These are phyloP conservation scores for Paraconiothyrium brasiliense DNA, from an alignment of 2,329 filamentous ascomycete species.

Conservation along the genomic window DNA sequence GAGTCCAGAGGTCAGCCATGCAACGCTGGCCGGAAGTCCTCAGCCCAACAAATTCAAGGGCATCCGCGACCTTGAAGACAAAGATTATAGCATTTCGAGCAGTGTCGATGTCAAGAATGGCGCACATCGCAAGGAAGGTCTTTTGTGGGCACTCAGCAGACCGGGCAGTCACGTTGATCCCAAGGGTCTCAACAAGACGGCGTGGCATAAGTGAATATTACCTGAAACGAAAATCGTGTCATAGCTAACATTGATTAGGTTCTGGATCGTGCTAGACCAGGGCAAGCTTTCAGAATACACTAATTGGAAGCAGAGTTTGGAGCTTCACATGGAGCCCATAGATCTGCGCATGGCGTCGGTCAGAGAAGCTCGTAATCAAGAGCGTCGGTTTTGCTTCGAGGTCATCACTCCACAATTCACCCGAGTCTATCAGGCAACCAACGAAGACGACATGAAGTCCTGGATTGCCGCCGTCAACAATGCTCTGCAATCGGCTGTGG, in stretches of 20 bases:
- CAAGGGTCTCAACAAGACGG: slow-evolving; percentile 93
- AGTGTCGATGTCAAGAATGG: slow-evolving; percentile 62
- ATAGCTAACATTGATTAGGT: slow-evolving; percentile 64
- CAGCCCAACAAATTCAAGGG: slow-evolving; percentile 79
- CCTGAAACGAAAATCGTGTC: neutral
- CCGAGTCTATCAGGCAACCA: slow-evolving; percentile 95
- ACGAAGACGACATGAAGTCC: slow-evolving; percentile 96
- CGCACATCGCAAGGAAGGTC: slow-evolving; percentile 86
- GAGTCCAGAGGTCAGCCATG: slow-evolving; percentile 41
- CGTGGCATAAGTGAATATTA: slow-evolving; percentile 90
- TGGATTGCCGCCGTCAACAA: slow-evolving; percentile 99
- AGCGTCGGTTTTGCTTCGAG: slow-evolving; percentile 96
- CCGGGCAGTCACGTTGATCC: slow-evolving; percentile 96
- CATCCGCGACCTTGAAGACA: slow-evolving; percentile 90
- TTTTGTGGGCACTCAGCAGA: slow-evolving; percentile 92
- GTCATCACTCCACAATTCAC: slow-evolving; percentile 97
- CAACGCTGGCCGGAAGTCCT: slow-evolving; percentile 38
- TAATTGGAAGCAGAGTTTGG: slow-evolving; percentile 98
- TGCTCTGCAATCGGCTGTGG: slow-evolving; percentile 93
- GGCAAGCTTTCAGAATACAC: slow-evolving; percentile 97
- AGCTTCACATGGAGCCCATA: slow-evolving; percentile 97
- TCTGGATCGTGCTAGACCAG: slow-evolving; percentile 98
- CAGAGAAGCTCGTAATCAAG: slow-evolving; percentile 91
- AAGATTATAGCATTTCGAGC: slow-evolving; percentile 60
- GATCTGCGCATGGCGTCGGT: slow-evolving; percentile 97